phyloP scores from a whole-genome alignment of 2,329 filamentous ascomycete genomes.

The Pestalotiopsis sp. region DNA sequence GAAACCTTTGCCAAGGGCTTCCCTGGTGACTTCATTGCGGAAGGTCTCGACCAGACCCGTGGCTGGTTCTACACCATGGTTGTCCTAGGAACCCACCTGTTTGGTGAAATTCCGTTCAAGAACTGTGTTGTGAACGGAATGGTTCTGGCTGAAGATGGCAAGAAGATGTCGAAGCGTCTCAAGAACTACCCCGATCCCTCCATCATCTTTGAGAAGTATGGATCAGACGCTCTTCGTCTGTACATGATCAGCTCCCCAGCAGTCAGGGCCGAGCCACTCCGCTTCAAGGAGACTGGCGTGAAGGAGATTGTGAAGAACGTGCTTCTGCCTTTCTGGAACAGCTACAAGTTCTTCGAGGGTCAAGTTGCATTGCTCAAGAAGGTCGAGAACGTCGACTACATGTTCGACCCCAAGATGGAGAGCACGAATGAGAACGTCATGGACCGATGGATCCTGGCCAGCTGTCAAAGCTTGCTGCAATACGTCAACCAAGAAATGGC shows the following conservation, averaged over 20 bases:
- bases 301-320: conserved; percentile 95
- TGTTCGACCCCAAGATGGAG: conserved; percentile 75
- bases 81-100: conserved; percentile 85
- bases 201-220: conserved; percentile 82
- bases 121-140: conserved; percentile 98
- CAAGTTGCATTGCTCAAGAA: conserved; percentile 88
- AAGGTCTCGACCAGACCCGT: conserved; percentile 89
- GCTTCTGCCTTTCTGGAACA: conserved; percentile 90
- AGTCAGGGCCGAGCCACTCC: conserved; percentile 83
- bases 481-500: conserved; percentile 94
- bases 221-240: conserved; percentile 88
- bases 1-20: conserved; percentile 79
- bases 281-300: conserved; percentile 89
- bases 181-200: conserved; percentile 94
- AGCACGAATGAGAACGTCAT: conserved; percentile 85
- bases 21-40: conserved; percentile 92
- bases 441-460: conserved; percentile 93
- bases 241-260: conserved; percentile 97
- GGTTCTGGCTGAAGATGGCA: conserved; percentile 89
- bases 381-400: conserved; percentile 72
- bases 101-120: conserved; percentile 82
- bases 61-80: conserved; percentile 97
- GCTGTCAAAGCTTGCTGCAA: conserved; percentile 84
- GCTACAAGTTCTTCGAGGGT: conserved; percentile 93
- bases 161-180: conserved; percentile 97